phyloP scores from a whole-genome alignment of 345 rosid species.

The Moricandia arvensis region DNA sequence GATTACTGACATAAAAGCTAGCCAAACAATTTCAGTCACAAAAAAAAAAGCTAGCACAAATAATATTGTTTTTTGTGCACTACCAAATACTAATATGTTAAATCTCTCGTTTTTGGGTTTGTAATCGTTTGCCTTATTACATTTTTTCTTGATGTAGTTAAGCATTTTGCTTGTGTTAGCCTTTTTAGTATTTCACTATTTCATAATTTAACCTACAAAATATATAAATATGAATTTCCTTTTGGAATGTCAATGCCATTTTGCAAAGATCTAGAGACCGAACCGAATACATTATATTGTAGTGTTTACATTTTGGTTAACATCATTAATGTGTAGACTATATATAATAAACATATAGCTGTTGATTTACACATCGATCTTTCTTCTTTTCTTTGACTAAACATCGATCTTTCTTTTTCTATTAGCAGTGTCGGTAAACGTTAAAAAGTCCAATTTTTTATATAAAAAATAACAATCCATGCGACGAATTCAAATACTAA shows the following conservation, averaged over 20 bases:
- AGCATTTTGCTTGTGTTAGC: constrained; percentile 5
- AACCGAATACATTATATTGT: not conserved
- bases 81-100: not conserved
- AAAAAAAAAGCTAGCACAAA: too few species aligned
- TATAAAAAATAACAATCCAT: not conserved
- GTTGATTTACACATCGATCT: not conserved
- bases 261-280: not conserved
- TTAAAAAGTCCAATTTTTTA: not conserved
- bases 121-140: not conserved
- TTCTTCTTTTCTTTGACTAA: too few species aligned
- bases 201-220: not conserved
- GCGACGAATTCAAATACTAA: not conserved
- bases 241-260: not conserved
- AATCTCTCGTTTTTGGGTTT: not conserved
- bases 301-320: not conserved
- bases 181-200: constrained; percentile 17
- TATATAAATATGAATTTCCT: not conserved
- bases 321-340: not conserved
- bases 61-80: too few species aligned
- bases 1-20: not conserved
- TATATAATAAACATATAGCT: not conserved
- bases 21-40: not conserved
- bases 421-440: not conserved
- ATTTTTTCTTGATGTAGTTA: not conserved
- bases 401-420: not conserved